Evolutionary conservation across 495 filamentous ascomycete species (phyloP), one percentile per base, ranked within the genome.

Genomic region (Aspergillus heteromorphus): DNA sequence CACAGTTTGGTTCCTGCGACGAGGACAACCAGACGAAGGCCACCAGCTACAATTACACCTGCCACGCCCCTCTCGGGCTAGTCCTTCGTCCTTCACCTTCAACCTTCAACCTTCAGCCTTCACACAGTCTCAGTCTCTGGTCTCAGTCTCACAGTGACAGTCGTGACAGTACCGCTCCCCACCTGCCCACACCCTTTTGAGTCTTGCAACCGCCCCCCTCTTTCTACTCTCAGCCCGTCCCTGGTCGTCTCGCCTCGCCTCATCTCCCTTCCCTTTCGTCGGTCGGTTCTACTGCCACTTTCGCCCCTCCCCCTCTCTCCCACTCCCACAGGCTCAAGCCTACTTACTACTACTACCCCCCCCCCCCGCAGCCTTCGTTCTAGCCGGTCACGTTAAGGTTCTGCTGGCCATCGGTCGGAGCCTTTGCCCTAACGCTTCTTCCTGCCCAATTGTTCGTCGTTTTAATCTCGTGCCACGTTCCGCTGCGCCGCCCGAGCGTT

Each of bases 391-490:
- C 48, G 34, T 55, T 55, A 54, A 54, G 40, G 45, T 54, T 51
- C 45, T 50, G 19, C 47, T 54, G 51, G 51, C 51, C 51, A 54
- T 58, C 57, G 49, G 54, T 58, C 54, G 55, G 57, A 50, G 48
- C 40, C 56, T 55, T 57, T 63, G 57, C 57, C 57, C 61, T 63
- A 57, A 60, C 17, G 36, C 48, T 60, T 51, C 48, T 57, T 55
- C 54, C 55, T 60, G 51, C 54, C 61, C 57, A 60, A 63, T 60
- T 60, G 60, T 63, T 60, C 55, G 49, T 51, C 40, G 52, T 53
- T 54, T 56, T 45, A 38, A 47, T 64, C 55, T 63, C 59, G 62
- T 67, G 62, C 65, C 65, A 67, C 65, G 65, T 67, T 67, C 58
- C 59, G 53, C 56, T 55, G 62, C 58, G 42, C 56, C 53, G 54